Evolutionary conservation across 805 yeast species (phyloP).

Genomic region (Kodamaea hsintzibuensis): DNA sequence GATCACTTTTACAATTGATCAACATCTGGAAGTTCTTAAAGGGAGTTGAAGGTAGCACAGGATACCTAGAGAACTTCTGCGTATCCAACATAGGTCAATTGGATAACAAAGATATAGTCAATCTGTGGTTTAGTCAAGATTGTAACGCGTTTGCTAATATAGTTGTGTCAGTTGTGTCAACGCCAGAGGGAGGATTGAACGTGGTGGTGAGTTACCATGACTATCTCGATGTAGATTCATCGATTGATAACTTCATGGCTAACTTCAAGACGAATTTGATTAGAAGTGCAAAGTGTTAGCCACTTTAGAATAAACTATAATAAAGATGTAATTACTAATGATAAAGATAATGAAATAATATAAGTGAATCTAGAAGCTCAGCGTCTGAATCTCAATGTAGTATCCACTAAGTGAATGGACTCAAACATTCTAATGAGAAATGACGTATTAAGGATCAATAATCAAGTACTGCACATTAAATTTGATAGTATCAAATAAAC

Average conservation of each 20-base stretch:
- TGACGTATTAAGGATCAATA: neutral
- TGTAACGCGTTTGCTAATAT: constrained; percentile 9
- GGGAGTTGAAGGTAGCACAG: constrained; percentile 8
- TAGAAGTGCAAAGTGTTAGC: neutral
- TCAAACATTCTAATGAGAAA: no score
- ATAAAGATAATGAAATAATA: no score
- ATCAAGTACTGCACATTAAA: neutral
- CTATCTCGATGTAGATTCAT: constrained; percentile 5
- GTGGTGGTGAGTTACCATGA: constrained; percentile 9
- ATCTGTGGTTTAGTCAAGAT: constrained; percentile 12
- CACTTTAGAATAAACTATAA: neutral
- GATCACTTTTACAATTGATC: constrained; percentile 6
- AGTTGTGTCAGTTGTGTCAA: constrained; percentile 6
- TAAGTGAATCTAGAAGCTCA: no score
- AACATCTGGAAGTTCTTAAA: constrained; percentile 9
- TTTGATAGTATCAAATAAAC: neutral
- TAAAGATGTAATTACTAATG: no score
- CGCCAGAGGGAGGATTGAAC: constrained; percentile 7
- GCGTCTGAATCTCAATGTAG: no score
- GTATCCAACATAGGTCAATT: constrained; percentile 8
- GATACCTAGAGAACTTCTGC: constrained; percentile 8
- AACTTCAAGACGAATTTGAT: neutral
- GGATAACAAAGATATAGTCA: constrained; percentile 3
- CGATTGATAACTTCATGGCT: constrained; percentile 3
- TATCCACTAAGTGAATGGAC: no score